phyloP scores from a whole-genome alignment of 768 basidiomycete genomes.

The Gelatoporia subvermispora region DNA sequence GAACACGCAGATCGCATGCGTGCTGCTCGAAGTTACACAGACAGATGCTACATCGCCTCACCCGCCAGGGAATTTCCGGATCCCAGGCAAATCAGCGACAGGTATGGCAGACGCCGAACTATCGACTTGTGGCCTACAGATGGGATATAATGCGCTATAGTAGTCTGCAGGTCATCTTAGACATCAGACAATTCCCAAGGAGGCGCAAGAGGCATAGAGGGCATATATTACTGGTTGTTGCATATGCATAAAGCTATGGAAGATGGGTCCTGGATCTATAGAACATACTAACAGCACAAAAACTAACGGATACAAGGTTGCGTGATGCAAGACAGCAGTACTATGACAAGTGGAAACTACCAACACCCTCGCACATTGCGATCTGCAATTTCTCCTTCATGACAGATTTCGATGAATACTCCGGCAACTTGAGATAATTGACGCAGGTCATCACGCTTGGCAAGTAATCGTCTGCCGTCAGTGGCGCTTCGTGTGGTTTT shows the following conservation, averaged over 20 bases:
- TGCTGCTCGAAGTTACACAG: no score
- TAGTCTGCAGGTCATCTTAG: no score
- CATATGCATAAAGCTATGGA: neutral
- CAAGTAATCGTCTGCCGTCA: slow-evolving; percentile 89
- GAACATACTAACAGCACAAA: slow-evolving; percentile 15
- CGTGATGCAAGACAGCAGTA: slow-evolving; percentile 2
- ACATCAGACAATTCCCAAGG: no score
- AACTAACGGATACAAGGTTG: slow-evolving; percentile 11
- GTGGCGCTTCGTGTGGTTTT: slow-evolving; percentile 89
- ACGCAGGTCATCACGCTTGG: slow-evolving; percentile 99
- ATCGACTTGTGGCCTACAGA: no score
- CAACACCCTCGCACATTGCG: slow-evolving; percentile 91
- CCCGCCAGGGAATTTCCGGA: no score
- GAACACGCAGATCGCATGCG: neutral
- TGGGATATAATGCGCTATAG: no score
- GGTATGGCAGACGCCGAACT: no score
- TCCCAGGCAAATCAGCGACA: no score
- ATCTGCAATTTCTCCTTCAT: slow-evolving; percentile 78
- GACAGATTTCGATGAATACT: slow-evolving; percentile 83
- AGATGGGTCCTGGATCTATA: slow-evolving; percentile 10
- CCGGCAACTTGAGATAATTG: slow-evolving; percentile 93
- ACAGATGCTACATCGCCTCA: no score
- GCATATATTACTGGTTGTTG: slow-evolving; percentile 9
- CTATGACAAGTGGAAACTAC: slow-evolving; percentile 96
- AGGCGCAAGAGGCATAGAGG: neutral